Evolutionary conservation across 441 rosid species (phyloP), one percentile per base, ranked within the genome.

Genomic region (Pelargonium myrrhifolium): DNA sequence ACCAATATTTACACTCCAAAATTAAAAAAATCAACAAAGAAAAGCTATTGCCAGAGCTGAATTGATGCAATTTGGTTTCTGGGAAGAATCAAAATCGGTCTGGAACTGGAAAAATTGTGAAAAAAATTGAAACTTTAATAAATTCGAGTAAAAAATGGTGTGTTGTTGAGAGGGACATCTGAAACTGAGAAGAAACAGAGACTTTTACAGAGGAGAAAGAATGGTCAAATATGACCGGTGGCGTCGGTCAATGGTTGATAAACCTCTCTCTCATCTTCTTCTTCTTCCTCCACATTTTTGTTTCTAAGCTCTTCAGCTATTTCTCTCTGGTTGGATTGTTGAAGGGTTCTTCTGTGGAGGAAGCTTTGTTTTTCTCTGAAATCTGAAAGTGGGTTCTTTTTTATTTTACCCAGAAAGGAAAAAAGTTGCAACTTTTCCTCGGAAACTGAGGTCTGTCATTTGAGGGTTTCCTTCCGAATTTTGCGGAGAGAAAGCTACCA

Each of bases 201-300:
- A 28, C 67, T 67, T 65, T 64, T 65, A 62, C 68, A 69, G 62
- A 21, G 4, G 55, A 17, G 49, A 65, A 35, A 62, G 68, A 72
- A 78, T 69, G 76, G 85, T 86, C 85, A 81, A 78, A 70, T 70
- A 21, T 71, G 18, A 75, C 77, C 69, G 71, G 71, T 76, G 71
- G 81, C 72, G 45, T 70, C 66, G 68, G 81, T 83, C 90, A 82
- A 83, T 78, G 83, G 80, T 79, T 72, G 79, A 76, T 80, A 74
- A 78, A 75, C 73, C 75, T 24, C 65, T 62, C 66, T 64, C 59
- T 59, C 56, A 14, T 40, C 37, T 65, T 35, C 39, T 67, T 64
- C 59, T 22, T 42, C 17, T 22, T 35, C 65, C 8, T 10, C 37
- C 15, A n/a, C 37, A 58, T 63, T 10, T 40, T 45, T 56, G 28